Evolutionary conservation across 768 basidiomycete genomes (phyloP).

Genomic region (Leucogyrophana mollusca): DNA sequence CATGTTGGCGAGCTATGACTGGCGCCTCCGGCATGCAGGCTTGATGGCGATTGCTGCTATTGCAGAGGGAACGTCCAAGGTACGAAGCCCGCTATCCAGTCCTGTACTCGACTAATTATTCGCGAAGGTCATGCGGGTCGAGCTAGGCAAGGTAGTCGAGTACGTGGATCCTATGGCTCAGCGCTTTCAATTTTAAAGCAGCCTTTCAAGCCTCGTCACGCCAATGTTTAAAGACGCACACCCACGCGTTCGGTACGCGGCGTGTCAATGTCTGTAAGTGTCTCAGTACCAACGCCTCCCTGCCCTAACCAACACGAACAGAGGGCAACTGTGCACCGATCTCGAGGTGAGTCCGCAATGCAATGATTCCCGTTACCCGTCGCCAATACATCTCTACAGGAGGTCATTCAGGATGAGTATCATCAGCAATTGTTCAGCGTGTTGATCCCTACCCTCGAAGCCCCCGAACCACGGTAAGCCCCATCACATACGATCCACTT

Average conservation of each 20-base stretch:
- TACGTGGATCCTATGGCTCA: conserved; percentile 35
- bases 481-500: background rate
- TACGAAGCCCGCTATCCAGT: conserved; percentile 18
- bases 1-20: conserved; percentile 80
- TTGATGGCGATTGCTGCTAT: conserved; percentile 86
- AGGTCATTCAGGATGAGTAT: conserved; percentile 72
- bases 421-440: conserved; percentile 68
- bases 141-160: conserved; percentile 81
- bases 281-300: background rate
- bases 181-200: conserved; percentile 1
- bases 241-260: conserved; percentile 71
- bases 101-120: conserved; percentile 3
- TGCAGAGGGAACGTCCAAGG: conserved; percentile 80
- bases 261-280: conserved; percentile 81
- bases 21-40: conserved; percentile 83
- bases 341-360: conserved; percentile 54
- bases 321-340: conserved; percentile 89
- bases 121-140: conserved; percentile 70
- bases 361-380: background rate
- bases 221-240: conserved; percentile 80
- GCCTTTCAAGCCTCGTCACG: conserved; percentile 54
- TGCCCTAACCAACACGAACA: conserved; percentile 24
- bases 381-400: conserved; percentile 38
- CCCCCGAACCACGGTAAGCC: conserved; percentile 66
- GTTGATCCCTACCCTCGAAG: conserved; percentile 71